These are phyloP conservation scores for Pyrenochaeta sp. DNA, from an alignment of 2,329 filamentous ascomycete genomes.

Conservation along the genomic window DNA sequence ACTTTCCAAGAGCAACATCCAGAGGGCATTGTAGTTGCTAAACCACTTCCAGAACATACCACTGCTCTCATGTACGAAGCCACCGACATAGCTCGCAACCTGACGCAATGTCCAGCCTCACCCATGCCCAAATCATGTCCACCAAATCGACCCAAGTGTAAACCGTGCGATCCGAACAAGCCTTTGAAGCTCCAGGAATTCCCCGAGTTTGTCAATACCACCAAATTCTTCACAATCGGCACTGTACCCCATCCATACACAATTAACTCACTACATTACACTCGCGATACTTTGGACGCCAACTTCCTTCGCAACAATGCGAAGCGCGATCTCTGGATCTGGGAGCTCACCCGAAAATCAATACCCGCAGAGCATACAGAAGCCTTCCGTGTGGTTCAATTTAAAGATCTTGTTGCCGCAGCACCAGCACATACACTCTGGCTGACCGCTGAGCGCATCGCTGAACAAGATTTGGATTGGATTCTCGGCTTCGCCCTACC, in stretches of 20 bases:
- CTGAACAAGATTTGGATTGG: slow-evolving; percentile 82
- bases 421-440: slow-evolving; percentile 72
- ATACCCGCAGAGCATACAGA: slow-evolving; percentile 69
- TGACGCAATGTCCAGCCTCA: slow-evolving; percentile 76
- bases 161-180: slow-evolving; percentile 69
- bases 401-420: slow-evolving; percentile 83
- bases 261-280: slow-evolving; percentile 70
- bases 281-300: slow-evolving; percentile 53
- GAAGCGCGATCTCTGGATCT: slow-evolving; percentile 80
- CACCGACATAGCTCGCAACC: slow-evolving; percentile 74
- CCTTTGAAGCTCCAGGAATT: slow-evolving; percentile 73
- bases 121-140: slow-evolving; percentile 82
- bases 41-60: slow-evolving; percentile 78
- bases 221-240: slow-evolving; percentile 79
- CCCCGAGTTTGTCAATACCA: slow-evolving; percentile 73
- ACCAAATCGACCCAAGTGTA: slow-evolving; percentile 78
- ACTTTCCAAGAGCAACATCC: slow-evolving; percentile 83
- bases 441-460: slow-evolving; percentile 73
- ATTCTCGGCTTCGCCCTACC: slow-evolving; percentile 86
- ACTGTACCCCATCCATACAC: slow-evolving; percentile 94
- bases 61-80: slow-evolving; percentile 75
- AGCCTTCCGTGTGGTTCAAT: slow-evolving; percentile 70
- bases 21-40: slow-evolving; percentile 79
- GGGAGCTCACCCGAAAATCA: slow-evolving; percentile 72
- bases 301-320: slow-evolving; percentile 64